phyloP scores from a whole-genome alignment of 2,329 filamentous ascomycete genomes.

The Truncatella angustata region DNA sequence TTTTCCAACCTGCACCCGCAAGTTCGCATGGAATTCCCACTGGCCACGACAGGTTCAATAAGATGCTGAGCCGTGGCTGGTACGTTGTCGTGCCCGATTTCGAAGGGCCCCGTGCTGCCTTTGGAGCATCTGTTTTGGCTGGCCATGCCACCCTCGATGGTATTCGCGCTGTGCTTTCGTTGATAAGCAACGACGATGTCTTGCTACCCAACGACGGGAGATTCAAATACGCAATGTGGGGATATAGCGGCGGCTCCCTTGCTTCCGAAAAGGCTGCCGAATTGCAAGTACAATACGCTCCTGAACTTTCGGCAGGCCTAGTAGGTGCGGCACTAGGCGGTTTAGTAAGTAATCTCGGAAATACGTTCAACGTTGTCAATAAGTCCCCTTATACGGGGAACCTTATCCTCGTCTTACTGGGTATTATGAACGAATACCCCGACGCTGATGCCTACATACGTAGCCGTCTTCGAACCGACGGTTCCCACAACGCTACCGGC shows the following conservation, averaged over 20 bases:
- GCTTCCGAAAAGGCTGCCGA: slow-evolving; percentile 3
- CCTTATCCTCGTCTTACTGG: not conserved
- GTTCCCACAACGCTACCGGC: not conserved
- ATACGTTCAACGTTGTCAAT: not conserved
- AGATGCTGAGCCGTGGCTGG: not conserved
- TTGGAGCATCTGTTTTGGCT: not conserved
- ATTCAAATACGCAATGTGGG: slow-evolving; percentile 43
- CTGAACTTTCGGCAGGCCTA: not conserved
- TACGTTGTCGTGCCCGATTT: not conserved
- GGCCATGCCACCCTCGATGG: not conserved
- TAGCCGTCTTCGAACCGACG: not conserved
- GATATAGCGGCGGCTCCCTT: slow-evolving; percentile 51
- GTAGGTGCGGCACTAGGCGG: not conserved
- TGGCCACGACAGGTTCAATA: no score
- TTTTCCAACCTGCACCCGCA: not conserved
- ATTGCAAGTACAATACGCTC: slow-evolving; percentile 2
- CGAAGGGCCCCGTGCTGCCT: not conserved
- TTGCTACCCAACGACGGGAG: not conserved
- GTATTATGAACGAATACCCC: not conserved
- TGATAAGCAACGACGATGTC: no score
- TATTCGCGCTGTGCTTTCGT: not conserved
- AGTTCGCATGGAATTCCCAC: not conserved
- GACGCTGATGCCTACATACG: not conserved
- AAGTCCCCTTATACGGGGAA: not conserved
- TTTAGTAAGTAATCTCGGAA: not conserved